Base-by-base conservation (phyloP, 2,329 filamentous ascomycete genomes). In the Aspergillus novoparasiticus region DNA sequence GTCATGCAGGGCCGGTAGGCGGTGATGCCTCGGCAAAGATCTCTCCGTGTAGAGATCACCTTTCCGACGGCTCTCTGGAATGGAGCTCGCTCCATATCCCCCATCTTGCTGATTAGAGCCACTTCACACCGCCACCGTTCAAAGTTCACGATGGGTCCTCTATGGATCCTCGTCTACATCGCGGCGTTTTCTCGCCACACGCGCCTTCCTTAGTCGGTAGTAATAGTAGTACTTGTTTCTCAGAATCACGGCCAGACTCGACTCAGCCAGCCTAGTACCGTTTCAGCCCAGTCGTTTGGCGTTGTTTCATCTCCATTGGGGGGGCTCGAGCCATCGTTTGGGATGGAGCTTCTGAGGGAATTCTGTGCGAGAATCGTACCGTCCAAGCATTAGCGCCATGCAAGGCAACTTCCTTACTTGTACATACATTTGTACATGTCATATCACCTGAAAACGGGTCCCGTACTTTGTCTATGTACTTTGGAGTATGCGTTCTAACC, bases 371-470 rank as follows among this genome's bases (percentile, higher is more conserved):
- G 19, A 28, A 45, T 51, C 46, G 23, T 57, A 56, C 46, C 54
- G 53, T 26, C 26, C 23, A 8, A 34, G 54, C 62, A 56, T 63
- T 58, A 62, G 56, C 43, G 34, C 34, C 60, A 64, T 64, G 63
- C 63, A 64, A 64, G 63, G 63, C 60, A 59, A 10, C 39, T 39
- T 64, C 39, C 30, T 54, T 62, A 53, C 56, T 59, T 16, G 39
- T 57, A 46, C 26, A 32, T 46, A 46, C 39, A 45, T 36, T 30
- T 30, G 48, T 54, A 59, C 58, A 59, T 59, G 58, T 59, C 58
- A 59, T 59, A 59, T 59, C 57, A 54, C 36, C 48, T 48, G 23
- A 54, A 28, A 28, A 32, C 56, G 53, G 48, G 50, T 30, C 46
- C 32, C 9, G 58, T 59, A 30, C 21, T 53, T 39, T 26, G 46